Evolutionary conservation across 179 eudicot species (phyloP), one percentile per base, ranked within the genome.

Genomic region (Corrigiola litoralis): DNA sequence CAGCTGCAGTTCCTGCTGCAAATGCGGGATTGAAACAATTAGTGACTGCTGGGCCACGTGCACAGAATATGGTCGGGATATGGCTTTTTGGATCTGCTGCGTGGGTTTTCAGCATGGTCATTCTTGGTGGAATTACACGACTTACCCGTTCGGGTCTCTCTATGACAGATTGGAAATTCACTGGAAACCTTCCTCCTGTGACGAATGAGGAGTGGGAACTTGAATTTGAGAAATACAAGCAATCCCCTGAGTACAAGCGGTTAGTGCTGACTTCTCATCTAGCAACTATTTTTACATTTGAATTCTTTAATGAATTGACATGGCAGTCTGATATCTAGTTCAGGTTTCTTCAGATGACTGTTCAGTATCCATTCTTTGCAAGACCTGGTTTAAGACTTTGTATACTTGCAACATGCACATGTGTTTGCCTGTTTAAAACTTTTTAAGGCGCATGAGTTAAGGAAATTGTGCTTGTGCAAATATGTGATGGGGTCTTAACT

Each of bases 111-210:
- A 92, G 97, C 67, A 90, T 92, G 99, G 97, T 92, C 36, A 76
- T 92, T 31, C 99, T 92, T 73, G 99, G 99, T 60, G 97, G 99
- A 67, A 68, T 88, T 48, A 92, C 98, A 14, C 77, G 97, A 44
- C 87, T 92, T 64, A 89, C 97, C 1, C 79, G 95, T 7, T 92
- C 97, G 42, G 97, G 99, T 63, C 95, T 92, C 59, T 90, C 97
- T 45, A 92, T 92, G 99, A 92, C 99, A 64, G 99, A 92, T 71
- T 92, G 97, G 99, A 88, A 92, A 61, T 92, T 92, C 57, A 80
- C 88, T 17, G 97, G 99, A 24, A 25, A 77, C 60, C 99, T 87
- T 75, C 97, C 97, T 52, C 97, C 99, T 48, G 40, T 92, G 70
- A 70, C 97, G 0, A 85, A 87, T 7, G 95, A 90, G 47, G 94